Evolutionary conservation across 164 flowering plant genomes (phyloP), one percentile per base, ranked within the genome.

Genomic region (Echeveria elegans): DNA sequence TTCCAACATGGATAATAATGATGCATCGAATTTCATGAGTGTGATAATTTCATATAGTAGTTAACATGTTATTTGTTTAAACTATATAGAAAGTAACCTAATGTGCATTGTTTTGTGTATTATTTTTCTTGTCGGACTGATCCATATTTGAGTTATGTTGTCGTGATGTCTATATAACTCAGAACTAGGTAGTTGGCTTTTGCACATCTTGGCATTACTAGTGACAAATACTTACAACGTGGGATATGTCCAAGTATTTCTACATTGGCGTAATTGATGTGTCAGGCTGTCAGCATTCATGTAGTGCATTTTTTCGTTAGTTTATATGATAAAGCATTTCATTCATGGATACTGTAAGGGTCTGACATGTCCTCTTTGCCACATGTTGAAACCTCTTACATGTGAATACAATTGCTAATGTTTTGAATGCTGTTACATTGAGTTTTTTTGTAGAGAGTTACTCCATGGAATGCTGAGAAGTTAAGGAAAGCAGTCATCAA

Each of bases 401-500:
- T 26, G 18, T 24, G 16, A 30, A 19, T 45, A 12, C 6, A 1
- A 23, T 21, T 31, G 15, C 21, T 32, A n/a, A 14, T 23, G 29
- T 47, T 28, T 34, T 56, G 53, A 5, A 61, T 6, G 11, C 12
- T 56, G 26, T 41, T 28, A 5, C 16, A 24, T 8, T 53, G 1
- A n/a, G n/a, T n/a, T 16, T 58, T 64, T 30, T 40, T 79, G 70
- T 85, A 94, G 99, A 91, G 83, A 70, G 96, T 89, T 37, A 94
- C 97, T 63, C 86, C 97, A 58, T 89, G 93, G 96, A 94, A 94
- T 81, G 87, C 74, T 64, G 79, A 24, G 10, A 85, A 82, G 71
- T 75, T 94, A 78, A 80, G 96, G 76, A 71, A 79, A 65, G 90
- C 96, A 66, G 76, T 94, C 50, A 71, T 91, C 50, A 89, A 86